Evolutionary conservation across 169 alveolate genomes (phyloP).

Genomic region (Cytauxzoon felis): DNA sequence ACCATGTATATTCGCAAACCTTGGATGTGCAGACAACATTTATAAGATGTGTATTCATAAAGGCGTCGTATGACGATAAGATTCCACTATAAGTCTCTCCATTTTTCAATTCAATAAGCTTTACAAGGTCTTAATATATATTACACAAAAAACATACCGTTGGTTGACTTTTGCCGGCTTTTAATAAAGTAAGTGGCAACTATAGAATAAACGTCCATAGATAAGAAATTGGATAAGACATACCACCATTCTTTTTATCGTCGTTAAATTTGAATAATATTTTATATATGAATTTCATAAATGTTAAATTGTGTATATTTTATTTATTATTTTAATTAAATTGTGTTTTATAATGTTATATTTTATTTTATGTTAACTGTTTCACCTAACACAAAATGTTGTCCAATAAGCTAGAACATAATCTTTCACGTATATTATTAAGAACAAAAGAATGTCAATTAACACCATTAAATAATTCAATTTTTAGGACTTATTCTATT

Average conservation of each 20-base stretch:
- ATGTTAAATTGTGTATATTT: no score
- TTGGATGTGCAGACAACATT: conserved; percentile 80
- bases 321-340: no score
- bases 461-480: no score
- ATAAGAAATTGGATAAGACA: not conserved
- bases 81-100: conserved; percentile 84
- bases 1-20: conserved; percentile 26
- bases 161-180: conserved; percentile 79
- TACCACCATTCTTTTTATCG: conserved; percentile 24
- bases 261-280: not conserved
- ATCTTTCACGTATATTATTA: no score
- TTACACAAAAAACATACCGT: conserved; percentile 66
- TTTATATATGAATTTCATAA: no score
- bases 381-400: no score
- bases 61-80: conserved; percentile 76
- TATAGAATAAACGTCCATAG: conserved; percentile 43
- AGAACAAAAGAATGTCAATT: no score
- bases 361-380: no score
- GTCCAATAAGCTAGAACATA: no score
- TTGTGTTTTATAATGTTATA: no score
- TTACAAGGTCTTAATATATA: not conserved
- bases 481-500: no score
- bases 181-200: conserved; percentile 78
- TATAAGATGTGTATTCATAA: conserved; percentile 78
- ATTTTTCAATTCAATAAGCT: conserved; percentile 79